Evolutionary conservation across 2,329 filamentous ascomycete species (phyloP).

Genomic region (Diaporthe destruens): DNA sequence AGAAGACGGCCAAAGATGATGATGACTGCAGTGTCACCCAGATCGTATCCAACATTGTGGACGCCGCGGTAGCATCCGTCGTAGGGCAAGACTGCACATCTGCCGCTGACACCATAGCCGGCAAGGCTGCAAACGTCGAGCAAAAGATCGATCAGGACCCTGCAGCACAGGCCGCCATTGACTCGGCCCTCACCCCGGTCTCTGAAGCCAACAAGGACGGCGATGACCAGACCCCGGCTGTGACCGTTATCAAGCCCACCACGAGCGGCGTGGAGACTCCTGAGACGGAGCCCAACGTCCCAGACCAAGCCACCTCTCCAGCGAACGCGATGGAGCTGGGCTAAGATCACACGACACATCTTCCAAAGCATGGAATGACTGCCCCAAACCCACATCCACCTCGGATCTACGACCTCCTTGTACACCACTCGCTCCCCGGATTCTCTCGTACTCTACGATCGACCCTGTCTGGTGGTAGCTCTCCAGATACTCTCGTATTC

Average conservation of each 20-base stretch:
- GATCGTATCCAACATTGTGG: conserved; percentile 21
- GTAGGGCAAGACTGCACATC: conserved; percentile 15
- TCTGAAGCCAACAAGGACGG: conserved; percentile 36
- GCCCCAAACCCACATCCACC: not conserved
- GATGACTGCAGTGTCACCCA: conserved; percentile 16
- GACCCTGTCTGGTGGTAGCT: not conserved
- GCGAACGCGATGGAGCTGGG: conserved; percentile 33
- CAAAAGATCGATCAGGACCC: conserved; percentile 34
- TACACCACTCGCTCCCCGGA: not conserved
- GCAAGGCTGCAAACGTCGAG: conserved; percentile 16
- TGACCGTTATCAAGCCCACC: conserved; percentile 16
- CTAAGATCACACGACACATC: not conserved
- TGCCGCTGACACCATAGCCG: conserved; percentile 20
- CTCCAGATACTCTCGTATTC: not conserved
- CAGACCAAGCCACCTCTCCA: conserved; percentile 15
- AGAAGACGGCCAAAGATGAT: not conserved
- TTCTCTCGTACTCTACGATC: not conserved
- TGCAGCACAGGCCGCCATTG: conserved; percentile 18
- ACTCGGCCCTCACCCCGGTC: conserved; percentile 38
- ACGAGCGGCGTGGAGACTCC: conserved; percentile 34
- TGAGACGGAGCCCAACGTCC: conserved; percentile 21
- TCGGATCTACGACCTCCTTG: not conserved
- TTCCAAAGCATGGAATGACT: not conserved
- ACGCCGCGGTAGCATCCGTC: conserved; percentile 4
- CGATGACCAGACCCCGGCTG: conserved; percentile 7